phyloP scores from a whole-genome alignment of 495 filamentous ascomycete species.

The Penicillium nucicola region DNA sequence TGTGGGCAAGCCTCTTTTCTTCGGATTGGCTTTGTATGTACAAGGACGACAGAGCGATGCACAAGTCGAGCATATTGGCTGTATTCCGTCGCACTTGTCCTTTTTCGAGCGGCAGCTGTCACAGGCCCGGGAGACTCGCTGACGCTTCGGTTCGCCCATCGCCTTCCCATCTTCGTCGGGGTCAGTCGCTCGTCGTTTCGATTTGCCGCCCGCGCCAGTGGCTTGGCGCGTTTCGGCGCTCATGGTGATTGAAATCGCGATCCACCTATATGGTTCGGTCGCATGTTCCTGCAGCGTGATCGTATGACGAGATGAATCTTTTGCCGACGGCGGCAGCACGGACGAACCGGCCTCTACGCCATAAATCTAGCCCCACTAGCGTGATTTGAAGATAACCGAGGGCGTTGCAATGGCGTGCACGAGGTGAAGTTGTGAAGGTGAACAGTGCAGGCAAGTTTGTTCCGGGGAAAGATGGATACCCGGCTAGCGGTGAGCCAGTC shows the following conservation, averaged over 20 bases:
- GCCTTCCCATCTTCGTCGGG: constrained; percentile 29
- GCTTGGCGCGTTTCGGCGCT: constrained; percentile 41
- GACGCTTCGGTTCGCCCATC: constrained; percentile 35
- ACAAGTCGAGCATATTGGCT: constrained; percentile 63
- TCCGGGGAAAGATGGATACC: constrained; percentile 18
- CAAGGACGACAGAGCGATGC: constrained; percentile 56
- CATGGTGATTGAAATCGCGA: constrained; percentile 40
- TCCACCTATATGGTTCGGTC: constrained; percentile 30
- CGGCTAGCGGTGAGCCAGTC: constrained; percentile 20
- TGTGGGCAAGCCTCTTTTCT: constrained; percentile 59
- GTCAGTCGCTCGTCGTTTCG: constrained; percentile 35
- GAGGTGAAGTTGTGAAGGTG: not conserved
- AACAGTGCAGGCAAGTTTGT: not conserved
- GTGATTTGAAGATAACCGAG: constrained; percentile 1
- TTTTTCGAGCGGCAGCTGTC: constrained; percentile 64
- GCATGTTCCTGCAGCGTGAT: constrained; percentile 32
- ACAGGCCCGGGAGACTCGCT: constrained; percentile 62
- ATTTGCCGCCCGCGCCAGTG: constrained; percentile 27
- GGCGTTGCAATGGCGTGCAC: not conserved
- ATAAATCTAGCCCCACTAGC: constrained; percentile 10
- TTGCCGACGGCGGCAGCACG: constrained; percentile 29
- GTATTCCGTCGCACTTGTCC: constrained; percentile 64
- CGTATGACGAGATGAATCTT: constrained; percentile 27
- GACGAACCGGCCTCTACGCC: constrained; percentile 13
- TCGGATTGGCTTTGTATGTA: constrained; percentile 64